phyloP scores from a whole-genome alignment of 345 rosid species.

The Kernera saxatilis region DNA sequence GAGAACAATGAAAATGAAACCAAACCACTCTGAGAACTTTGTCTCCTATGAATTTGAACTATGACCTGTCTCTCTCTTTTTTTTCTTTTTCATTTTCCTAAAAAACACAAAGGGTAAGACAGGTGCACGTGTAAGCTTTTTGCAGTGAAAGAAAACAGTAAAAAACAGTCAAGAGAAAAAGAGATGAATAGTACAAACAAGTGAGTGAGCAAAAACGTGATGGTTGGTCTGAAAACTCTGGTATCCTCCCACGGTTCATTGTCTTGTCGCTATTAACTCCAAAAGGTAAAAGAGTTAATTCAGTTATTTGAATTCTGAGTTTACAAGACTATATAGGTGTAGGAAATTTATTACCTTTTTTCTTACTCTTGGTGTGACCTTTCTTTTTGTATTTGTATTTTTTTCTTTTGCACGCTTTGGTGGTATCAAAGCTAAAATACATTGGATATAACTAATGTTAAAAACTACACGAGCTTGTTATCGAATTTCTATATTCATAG shows the following conservation, averaged over 20 bases:
- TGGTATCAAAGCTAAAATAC: too few relatives aligned
- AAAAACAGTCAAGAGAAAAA: background rate
- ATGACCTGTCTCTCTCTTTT: background rate
- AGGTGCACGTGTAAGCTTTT: conserved; percentile 2
- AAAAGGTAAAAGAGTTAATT: background rate
- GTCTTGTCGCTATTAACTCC: background rate
- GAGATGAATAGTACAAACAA: background rate
- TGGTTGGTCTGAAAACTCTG: conserved; percentile 8
- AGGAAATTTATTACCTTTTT: background rate
- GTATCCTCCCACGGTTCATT: background rate
- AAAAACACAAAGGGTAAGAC: background rate
- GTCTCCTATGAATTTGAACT: background rate
- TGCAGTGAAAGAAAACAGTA: background rate
- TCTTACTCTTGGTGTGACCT: too few relatives aligned
- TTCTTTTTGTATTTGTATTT: too few relatives aligned
- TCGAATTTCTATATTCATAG: too few relatives aligned
- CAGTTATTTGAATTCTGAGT: background rate
- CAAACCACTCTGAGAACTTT: background rate
- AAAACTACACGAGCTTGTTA: too few relatives aligned
- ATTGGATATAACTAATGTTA: too few relatives aligned
- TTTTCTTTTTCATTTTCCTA: background rate
- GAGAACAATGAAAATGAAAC: background rate
- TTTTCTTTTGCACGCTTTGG: too few relatives aligned
- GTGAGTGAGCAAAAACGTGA: background rate
- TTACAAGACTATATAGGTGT: background rate